phyloP scores from a whole-genome alignment of 2,329 filamentous ascomycete genomes.

The Huntiella bhutanensis region DNA sequence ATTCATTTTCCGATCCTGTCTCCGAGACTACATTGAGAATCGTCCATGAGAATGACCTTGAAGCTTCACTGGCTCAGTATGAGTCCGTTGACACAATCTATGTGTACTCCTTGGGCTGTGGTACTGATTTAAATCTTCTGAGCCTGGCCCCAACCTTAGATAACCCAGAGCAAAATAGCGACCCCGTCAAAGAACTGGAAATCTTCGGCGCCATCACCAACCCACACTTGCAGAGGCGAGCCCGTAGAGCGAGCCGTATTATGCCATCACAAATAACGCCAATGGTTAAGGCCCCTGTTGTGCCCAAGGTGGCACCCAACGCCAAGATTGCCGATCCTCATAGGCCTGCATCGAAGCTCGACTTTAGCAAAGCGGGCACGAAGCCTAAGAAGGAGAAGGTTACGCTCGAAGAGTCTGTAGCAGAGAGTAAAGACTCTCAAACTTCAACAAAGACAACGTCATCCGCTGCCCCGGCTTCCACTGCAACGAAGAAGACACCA shows the following conservation, averaged over 20 bases:
- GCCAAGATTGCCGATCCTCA: not conserved
- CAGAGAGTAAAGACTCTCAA: not conserved
- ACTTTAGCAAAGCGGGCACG: slow-evolving; percentile 2
- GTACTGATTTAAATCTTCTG: slow-evolving; percentile 23
- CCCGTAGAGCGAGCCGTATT: not conserved
- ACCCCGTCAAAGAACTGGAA: slow-evolving; percentile 5
- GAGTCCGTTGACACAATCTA: slow-evolving; percentile 62
- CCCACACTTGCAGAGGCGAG: slow-evolving; percentile 1
- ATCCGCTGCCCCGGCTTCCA: slow-evolving; percentile 4
- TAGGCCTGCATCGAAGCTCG: not conserved
- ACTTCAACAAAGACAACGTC: not conserved
- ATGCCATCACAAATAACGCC: not conserved
- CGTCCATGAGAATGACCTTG: slow-evolving; percentile 52
- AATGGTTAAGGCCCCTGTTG: not conserved
- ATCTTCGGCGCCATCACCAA: slow-evolving; percentile 6
- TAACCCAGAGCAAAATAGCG: not conserved
- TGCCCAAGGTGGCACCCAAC: not conserved
- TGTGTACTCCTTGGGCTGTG: slow-evolving; percentile 39
- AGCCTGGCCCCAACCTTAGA: slow-evolving; percentile 2
- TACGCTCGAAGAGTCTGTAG: not conserved
- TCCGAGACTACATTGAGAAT: slow-evolving; percentile 43
- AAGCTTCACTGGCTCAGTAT: slow-evolving; percentile 49
- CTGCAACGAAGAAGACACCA: slow-evolving; percentile 13
- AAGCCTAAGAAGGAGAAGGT: not conserved
- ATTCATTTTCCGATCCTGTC: slow-evolving; percentile 27